A percentile compares a stretch with the other conserved stretches of the same genome.
phyloP scores from a whole-genome alignment of 495 filamentous ascomycete species.

The Trichocladium antarcticum region DNA sequence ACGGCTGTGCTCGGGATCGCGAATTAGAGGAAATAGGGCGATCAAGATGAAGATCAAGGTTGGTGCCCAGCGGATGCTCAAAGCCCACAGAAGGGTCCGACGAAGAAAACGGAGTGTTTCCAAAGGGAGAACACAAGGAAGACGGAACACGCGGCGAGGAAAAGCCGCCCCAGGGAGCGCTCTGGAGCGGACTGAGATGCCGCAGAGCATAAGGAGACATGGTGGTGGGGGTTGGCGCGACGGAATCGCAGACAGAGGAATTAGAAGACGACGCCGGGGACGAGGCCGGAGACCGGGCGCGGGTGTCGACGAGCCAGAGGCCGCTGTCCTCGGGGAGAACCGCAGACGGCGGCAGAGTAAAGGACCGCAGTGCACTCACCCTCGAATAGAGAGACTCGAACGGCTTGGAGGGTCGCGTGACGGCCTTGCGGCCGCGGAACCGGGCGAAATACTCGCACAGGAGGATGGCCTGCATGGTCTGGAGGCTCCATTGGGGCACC shows the following conservation, averaged over 20 bases:
- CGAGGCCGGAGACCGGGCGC: conserved; percentile 24
- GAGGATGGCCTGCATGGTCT: conserved; percentile 45
- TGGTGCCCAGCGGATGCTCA: neutral
- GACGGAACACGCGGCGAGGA: conserved; percentile 15
- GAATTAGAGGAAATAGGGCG: conserved; percentile 1
- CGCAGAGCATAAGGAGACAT: conserved; percentile 15
- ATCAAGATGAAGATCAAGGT: conserved; percentile 16
- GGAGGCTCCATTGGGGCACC: conserved; percentile 36
- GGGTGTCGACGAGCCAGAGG: conserved; percentile 29
- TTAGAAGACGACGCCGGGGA: conserved; percentile 23
- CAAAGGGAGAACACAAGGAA: conserved; percentile 15
- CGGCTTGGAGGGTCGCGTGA: conserved; percentile 32
- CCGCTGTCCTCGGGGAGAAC: conserved; percentile 15
- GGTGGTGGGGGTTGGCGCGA: conserved; percentile 17
- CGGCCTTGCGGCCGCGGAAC: conserved; percentile 41
- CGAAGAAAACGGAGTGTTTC: conserved; percentile 4
- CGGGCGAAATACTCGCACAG: conserved; percentile 44
- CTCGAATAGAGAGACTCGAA: conserved; percentile 43
- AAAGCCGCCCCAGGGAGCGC: conserved; percentile 18
- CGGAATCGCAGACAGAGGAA: conserved; percentile 22
- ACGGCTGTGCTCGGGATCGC: conserved; percentile 9
- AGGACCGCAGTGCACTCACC: conserved; percentile 35
- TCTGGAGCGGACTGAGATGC: conserved; percentile 13
- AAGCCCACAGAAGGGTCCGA: neutral
- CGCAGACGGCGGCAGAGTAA: conserved; percentile 22